Conservation (phyloP, 352 stramenopile species). For the Plasmopara viticola region DNA sequence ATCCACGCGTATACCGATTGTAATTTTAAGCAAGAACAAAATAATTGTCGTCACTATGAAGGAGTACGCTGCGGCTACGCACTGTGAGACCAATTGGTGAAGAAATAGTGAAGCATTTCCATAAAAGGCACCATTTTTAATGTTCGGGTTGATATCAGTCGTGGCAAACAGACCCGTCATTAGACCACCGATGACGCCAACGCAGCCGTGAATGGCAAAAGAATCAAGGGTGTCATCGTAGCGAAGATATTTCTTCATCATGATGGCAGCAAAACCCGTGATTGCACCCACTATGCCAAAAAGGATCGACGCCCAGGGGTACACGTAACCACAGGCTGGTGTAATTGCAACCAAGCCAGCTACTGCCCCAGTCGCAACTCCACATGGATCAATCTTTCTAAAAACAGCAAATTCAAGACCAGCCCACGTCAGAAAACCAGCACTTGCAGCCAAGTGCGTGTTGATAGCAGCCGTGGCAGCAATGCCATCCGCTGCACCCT, state of each 20-base stretch:
- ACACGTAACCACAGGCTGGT: conserved; percentile 62
- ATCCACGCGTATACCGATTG: conserved; percentile 61
- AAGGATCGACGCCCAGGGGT: conserved; percentile 59
- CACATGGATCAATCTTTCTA: conserved; percentile 59
- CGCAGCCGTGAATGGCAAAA: conserved; percentile 69
- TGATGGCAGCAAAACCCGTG: conserved; percentile 45
- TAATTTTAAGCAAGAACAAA: conserved; percentile 62
- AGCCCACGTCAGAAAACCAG: conserved; percentile 68
- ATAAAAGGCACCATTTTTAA: conserved; percentile 49
- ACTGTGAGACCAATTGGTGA: conserved; percentile 47
- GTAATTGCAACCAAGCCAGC: conserved; percentile 67
- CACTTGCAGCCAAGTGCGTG: conserved; percentile 56
- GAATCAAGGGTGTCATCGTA: conserved; percentile 82
- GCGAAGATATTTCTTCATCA: conserved; percentile 57
- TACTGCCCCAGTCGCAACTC: conserved; percentile 51
- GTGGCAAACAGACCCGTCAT: conserved; percentile 70
- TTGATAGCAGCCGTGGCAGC: conserved; percentile 59
- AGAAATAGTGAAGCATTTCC: conserved; percentile 37
- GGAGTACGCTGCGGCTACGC: conserved; percentile 58
- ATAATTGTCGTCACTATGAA: conserved; percentile 65
- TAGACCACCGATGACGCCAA: conserved; percentile 53
- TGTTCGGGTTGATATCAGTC: conserved; percentile 45
- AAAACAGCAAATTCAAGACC: conserved; percentile 42
- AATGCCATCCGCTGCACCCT: conserved; percentile 52
- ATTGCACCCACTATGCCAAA: conserved; percentile 61